These are phyloP conservation scores for Hypoxylon sp. DNA, from an alignment of 2,329 filamentous ascomycete genomes.

Conservation along the genomic window DNA sequence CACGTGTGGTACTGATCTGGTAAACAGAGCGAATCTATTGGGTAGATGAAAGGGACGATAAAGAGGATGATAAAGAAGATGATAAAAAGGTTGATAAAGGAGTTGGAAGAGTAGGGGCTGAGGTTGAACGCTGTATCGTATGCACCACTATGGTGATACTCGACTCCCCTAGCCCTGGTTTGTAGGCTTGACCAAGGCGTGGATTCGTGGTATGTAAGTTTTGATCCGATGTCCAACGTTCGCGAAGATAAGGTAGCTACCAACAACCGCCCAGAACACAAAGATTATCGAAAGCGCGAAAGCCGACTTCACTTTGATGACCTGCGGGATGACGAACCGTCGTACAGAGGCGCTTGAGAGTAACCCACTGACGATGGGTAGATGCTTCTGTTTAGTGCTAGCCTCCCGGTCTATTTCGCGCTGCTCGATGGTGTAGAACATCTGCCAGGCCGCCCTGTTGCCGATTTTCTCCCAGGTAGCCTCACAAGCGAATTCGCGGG, in stretches of 20 bases:
- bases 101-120: too few species aligned
- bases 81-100: too few species aligned
- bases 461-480: conserved; percentile 78
- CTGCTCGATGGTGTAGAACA: conserved; percentile 62
- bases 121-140: too few species aligned
- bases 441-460: conserved; percentile 72
- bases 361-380: conserved; percentile 56
- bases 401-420: conserved; percentile 47
- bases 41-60: too few species aligned
- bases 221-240: conserved; percentile 53
- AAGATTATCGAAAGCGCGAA: conserved; percentile 57
- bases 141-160: too few species aligned
- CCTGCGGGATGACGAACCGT: conserved; percentile 46
- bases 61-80: not conserved
- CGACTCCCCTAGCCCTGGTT: conserved; percentile 9
- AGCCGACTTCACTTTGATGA: conserved; percentile 56
- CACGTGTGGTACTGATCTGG: too few species aligned
- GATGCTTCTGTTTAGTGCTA: conserved; percentile 30
- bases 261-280: conserved; percentile 59
- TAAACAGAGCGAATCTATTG: too few species aligned
- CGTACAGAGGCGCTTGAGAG: conserved; percentile 53
- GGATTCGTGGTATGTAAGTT: conserved; percentile 18
- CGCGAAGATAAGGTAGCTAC: conserved; percentile 59
- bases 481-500: conserved; percentile 65
- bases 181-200: conserved; percentile 7